Conservation (phyloP, 768 basidiomycete genomes). For the Lactarius sp. region DNA sequence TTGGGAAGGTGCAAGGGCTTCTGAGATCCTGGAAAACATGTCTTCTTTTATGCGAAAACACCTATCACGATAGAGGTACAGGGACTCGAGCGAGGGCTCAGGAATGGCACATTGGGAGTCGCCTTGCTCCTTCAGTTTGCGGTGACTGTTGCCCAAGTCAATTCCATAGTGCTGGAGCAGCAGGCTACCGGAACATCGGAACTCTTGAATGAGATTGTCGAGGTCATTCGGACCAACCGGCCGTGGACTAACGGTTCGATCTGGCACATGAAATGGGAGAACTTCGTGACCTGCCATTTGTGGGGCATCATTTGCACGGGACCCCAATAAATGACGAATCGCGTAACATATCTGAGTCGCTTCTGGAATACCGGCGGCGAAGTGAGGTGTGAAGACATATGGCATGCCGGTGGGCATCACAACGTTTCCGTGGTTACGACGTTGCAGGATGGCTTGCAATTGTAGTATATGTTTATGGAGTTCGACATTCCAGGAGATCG, state of each 20-base stretch:
- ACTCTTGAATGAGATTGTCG: neutral
- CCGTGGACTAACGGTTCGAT: too few relatives aligned
- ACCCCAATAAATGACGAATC: neutral
- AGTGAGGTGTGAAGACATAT: neutral
- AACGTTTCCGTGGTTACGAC: neutral
- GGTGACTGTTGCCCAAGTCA: neutral
- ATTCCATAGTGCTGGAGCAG: conserved; percentile 9
- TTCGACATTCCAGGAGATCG: neutral
- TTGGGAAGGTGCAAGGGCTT: neutral
- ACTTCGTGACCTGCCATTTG: too few relatives aligned
- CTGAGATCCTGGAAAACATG: conserved; percentile 1
- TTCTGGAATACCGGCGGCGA: neutral
- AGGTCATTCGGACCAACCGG: neutral
- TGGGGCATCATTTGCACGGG: neutral
- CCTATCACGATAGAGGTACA: neutral
- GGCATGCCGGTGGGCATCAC: neutral
- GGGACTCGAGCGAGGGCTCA: too few relatives aligned
- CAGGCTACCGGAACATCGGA: neutral
- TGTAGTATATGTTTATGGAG: conserved; percentile 1
- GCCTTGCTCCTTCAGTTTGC: neutral
- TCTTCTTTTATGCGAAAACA: neutral
- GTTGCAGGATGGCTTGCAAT: neutral
- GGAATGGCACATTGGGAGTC: neutral
- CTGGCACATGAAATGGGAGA: too few relatives aligned
- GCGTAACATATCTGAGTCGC: neutral